Evolutionary conservation across 305 asterid genomes (phyloP), one percentile per base, ranked within the genome.

Genomic region (Ajuga reptans): DNA sequence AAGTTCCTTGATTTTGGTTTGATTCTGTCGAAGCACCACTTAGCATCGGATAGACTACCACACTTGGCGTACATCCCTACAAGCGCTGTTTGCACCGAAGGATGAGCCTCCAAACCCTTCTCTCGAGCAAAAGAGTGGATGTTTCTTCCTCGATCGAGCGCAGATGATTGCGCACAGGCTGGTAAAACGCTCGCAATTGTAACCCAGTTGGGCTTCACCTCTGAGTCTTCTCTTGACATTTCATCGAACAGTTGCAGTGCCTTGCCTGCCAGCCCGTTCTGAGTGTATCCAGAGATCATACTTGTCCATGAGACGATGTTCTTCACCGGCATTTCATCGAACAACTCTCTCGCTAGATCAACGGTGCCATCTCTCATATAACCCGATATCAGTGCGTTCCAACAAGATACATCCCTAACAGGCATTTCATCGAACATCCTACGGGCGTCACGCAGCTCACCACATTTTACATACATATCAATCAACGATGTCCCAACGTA

Each of bases 241-340:
- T 75, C 80, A 31, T 91, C 90, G 66, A 91, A 91, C 68, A 88
- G 56, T 14, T 62, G 77, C 67, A 87, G 69, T 0, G 97, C 91
- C 63, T 79, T 74, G 14, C 77, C 83, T 0, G 82, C 80, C 41
- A 83, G 70, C 39, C 95, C 92, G 68, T 89, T 91, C 80, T 87
- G 97, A 34, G 96, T 74, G 84, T 84, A 91, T 53, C 97, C 97
- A 0, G 96, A 91, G 27, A 91, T 89, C 95, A 91, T 89, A 2
- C 86, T 83, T 1, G 96, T 91, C 97, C 96, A 91, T 3, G 97
- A 88, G 39, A 90, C 81, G 9, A 91, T 81, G 69, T 78, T 89
- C 77, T 70, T 85, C 64, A 17, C 29, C 1, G 83, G 82, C 92
- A 89, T 91, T 34, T 56, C 61, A 6, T 78, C 75, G 68, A 91